Percentiles rank a stretch among this genome's conserved stretches.
Conservation (phyloP, 768 basidiomycete species). For the Erythrobasidium yunnanense region DNA sequence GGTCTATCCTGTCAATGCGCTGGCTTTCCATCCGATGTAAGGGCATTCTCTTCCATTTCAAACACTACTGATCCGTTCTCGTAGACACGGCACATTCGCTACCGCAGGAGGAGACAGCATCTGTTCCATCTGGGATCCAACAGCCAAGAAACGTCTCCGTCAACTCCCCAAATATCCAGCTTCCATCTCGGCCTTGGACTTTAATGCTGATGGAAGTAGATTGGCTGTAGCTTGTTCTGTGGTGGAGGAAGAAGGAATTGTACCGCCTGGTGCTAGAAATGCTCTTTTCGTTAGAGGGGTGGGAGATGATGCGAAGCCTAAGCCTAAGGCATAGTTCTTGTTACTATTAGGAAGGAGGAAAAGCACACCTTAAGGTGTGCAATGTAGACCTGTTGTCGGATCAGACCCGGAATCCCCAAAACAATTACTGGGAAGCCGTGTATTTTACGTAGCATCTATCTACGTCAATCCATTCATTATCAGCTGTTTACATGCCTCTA, state of each 20-base stretch:
- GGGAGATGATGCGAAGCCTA: slow-evolving; percentile 18
- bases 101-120: slow-evolving; percentile 89
- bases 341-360: too few species aligned
- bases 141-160: slow-evolving; percentile 78
- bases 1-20: slow-evolving; percentile 89
- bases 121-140: slow-evolving; percentile 94
- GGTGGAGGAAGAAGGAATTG: slow-evolving; percentile 27
- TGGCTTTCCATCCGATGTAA: slow-evolving; percentile 83
- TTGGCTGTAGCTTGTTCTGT: slow-evolving; percentile 28
- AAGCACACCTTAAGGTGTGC: too few species aligned
- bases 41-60: slow-evolving; percentile 35
- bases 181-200: slow-evolving; percentile 13
- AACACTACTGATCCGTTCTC: background rate
- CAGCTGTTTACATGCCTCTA: too few species aligned
- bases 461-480: too few species aligned
- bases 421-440: too few species aligned
- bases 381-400: too few species aligned
- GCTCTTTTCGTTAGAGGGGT: slow-evolving; percentile 16
- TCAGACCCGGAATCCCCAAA: too few species aligned
- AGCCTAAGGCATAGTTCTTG: slow-evolving; percentile 23
- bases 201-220: slow-evolving; percentile 24
- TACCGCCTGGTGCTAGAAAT: background rate
- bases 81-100: slow-evolving; percentile 82
- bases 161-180: slow-evolving; percentile 51
- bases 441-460: too few species aligned